Conservation (phyloP, 192 early-diverging fungal species). For the Backusella australiensis region DNA sequence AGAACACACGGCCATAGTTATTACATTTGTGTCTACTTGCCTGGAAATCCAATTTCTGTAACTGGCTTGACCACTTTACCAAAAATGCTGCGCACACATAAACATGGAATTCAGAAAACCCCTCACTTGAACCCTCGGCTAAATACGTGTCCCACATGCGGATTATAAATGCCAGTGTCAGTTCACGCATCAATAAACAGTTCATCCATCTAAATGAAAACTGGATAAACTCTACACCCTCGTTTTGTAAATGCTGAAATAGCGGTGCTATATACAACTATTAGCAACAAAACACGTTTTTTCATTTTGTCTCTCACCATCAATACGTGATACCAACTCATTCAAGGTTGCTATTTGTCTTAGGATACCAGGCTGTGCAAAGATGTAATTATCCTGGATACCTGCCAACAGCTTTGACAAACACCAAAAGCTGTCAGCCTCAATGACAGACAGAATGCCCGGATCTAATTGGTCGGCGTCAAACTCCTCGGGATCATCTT, state of each 20-base stretch:
- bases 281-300: not conserved
- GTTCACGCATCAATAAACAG: conserved; percentile 96
- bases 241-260: conserved; percentile 75
- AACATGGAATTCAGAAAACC: conserved; percentile 95
- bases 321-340: conserved; percentile 90
- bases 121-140: conserved; percentile 74
- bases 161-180: conserved; percentile 81
- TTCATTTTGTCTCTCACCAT: conserved; percentile 51
- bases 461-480: conserved; percentile 47
- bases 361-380: conserved; percentile 95
- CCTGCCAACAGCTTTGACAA: conserved; percentile 93
- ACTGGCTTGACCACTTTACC: conserved; percentile 86
- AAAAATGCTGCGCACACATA: conserved; percentile 99
- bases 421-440: conserved; percentile 98
- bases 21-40: not conserved
- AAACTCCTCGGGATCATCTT: conserved; percentile 56
- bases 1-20: not conserved
- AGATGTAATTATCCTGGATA: conserved; percentile 99
- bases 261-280: conserved; percentile 55
- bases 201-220: conserved; percentile 99
- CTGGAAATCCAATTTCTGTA: conserved; percentile 90
- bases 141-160: conserved; percentile 99
- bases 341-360: conserved; percentile 85
- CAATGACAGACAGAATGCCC: conserved; percentile 65
- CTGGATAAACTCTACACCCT: conserved; percentile 97